Evolutionary conservation across 805 yeast genomes (phyloP), one percentile per base, ranked within the genome.

Genomic region (Starmera pachycereana): DNA sequence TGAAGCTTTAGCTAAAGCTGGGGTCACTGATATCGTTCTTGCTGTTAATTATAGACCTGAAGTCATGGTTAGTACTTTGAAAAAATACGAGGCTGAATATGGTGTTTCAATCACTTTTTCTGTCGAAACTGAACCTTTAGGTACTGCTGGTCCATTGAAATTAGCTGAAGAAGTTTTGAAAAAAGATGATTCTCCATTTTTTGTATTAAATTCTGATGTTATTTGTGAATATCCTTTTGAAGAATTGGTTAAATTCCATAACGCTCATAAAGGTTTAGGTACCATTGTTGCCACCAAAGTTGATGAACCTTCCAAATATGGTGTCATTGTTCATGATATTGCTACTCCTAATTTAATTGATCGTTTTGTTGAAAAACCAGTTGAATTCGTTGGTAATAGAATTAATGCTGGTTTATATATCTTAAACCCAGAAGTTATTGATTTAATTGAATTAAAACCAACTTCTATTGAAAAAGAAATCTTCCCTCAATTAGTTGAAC

Each of bases 11-110:
- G 96, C 97, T 47, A 79, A 79, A 47, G 98, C 98, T 53, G 99
- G 99, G 62, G 97, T 92, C 63, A 92, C 96, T 44, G 99, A 92
- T 67, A 89, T 92, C 56, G 98, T 92, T 35, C 71, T 92, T 55
- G 99, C 99, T 46, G 99, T 92, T 54, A 92, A 92, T 80, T 92
- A 92, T 80, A 83, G 96, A 68, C 98, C 99, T 46, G 98, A 92
- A 72, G 95, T 88, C 51, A 92, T 92, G 99, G 97, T 90, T 50
- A 80, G 84, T 53, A 82, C 97, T 46, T 76, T 92, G 60, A 75
- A 92, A 69, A 78, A 89, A 69, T 92, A 90, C 76, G 97, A 92
- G 72, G 71, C 81, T 61, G 87, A 81, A 66, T 92, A 86, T 68
- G 97, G 96, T 65, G 95, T 92, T 50, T 71, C 73, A 55, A 92